Conservation (phyloP, 2,329 filamentous ascomycete species). For the Dissoconium aciculare region DNA sequence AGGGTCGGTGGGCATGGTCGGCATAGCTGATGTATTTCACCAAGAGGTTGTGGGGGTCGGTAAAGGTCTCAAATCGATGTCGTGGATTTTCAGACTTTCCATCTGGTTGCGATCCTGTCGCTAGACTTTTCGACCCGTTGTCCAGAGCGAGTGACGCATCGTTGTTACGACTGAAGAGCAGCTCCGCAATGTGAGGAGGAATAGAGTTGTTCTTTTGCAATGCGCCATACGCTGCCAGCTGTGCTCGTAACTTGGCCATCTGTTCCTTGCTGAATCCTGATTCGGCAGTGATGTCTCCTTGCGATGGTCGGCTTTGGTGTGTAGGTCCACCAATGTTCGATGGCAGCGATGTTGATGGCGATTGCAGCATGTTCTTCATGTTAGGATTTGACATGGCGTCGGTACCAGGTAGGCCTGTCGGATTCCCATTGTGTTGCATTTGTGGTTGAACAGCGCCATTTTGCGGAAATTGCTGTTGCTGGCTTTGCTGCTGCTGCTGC, state of each 20-base stretch:
- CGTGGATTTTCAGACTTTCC: slow-evolving; percentile 15
- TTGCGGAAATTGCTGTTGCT: slow-evolving; percentile 1
- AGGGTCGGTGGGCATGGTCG: slow-evolving; percentile 60
- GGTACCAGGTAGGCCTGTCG: slow-evolving; percentile 25
- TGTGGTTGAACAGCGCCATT: slow-evolving; percentile 8
- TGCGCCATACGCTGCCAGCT: slow-evolving; percentile 84
- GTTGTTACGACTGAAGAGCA: slow-evolving; percentile 57
- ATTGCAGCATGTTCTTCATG: slow-evolving; percentile 13
- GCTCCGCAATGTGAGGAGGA: slow-evolving; percentile 62
- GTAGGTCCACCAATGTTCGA: slow-evolving; percentile 6
- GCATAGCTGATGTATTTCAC: slow-evolving; percentile 55
- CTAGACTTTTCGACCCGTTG: slow-evolving; percentile 29
- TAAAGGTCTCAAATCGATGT: slow-evolving; percentile 55
- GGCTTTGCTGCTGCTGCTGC: slow-evolving; percentile 1
- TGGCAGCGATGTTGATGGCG: slow-evolving; percentile 7
- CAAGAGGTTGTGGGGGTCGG: slow-evolving; percentile 52
- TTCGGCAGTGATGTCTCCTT: slow-evolving; percentile 13
- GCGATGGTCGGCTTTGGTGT: slow-evolving; percentile 12
- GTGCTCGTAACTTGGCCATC: slow-evolving; percentile 59
- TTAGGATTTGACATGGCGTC: slow-evolving; percentile 11
- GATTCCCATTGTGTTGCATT: slow-evolving; percentile 36
- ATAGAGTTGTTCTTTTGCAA: slow-evolving; percentile 77
- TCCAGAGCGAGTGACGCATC: slow-evolving; percentile 29
- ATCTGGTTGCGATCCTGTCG: slow-evolving; percentile 21
- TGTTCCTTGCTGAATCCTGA: slow-evolving; percentile 54